These are phyloP conservation scores for Silene noctiflora DNA, from an alignment of 179 eudicot species.

Conservation along the genomic window DNA sequence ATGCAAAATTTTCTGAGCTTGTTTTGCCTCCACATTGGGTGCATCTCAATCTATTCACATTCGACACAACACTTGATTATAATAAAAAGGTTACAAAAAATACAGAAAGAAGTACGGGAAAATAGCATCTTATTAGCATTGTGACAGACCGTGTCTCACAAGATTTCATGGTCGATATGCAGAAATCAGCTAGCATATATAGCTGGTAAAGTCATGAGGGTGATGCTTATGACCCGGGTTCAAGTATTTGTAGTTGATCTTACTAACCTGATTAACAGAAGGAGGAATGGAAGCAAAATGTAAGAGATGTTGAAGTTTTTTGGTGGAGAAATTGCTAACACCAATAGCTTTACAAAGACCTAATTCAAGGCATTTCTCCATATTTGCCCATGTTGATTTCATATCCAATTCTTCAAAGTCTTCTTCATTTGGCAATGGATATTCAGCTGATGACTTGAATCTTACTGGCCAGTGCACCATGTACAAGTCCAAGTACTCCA, in stretches of 20 bases:
- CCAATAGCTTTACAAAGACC: constrained; percentile 59
- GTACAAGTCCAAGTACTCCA: constrained; percentile 67
- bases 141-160: too few relatives aligned
- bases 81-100: too few relatives aligned
- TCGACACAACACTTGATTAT: background rate
- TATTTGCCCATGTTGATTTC: constrained; percentile 54
- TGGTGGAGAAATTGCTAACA: constrained; percentile 60
- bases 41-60: constrained; percentile 51
- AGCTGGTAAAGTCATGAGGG: too few relatives aligned
- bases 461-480: constrained; percentile 67
- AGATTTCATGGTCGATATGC: too few relatives aligned
- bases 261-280: constrained; percentile 46
- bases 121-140: too few relatives aligned
- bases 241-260: too few relatives aligned
- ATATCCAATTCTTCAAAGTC: constrained; percentile 51
- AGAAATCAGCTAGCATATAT: too few relatives aligned
- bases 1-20: constrained; percentile 48
- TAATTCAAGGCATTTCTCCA: constrained; percentile 55
- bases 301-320: constrained; percentile 37
- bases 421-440: constrained; percentile 54
- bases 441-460: constrained; percentile 44
- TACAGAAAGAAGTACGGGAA: too few relatives aligned
- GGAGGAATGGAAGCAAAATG: constrained; percentile 47
- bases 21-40: constrained; percentile 69
- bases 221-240: too few relatives aligned